Evolutionary conservation across 352 stramenopile genomes (phyloP).

Genomic region (Phytopythium ostracodes): DNA sequence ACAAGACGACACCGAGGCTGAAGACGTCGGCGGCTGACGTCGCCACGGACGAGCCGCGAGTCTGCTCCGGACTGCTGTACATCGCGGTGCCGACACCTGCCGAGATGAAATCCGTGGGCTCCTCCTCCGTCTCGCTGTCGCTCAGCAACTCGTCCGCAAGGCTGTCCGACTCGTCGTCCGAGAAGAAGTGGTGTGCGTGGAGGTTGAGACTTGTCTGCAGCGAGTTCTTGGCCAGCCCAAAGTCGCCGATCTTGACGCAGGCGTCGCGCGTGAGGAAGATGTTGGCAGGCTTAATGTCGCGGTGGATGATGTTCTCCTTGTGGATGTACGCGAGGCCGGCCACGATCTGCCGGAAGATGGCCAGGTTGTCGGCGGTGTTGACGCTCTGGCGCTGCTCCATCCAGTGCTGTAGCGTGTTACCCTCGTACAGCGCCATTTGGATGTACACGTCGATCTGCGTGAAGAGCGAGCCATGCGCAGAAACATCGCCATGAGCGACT

Average conservation of each 20-base stretch:
- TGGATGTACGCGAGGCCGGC: slow-evolving; percentile 77
- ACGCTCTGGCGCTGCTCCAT: slow-evolving; percentile 51
- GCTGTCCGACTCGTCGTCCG: slow-evolving; percentile 21
- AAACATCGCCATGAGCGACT: neutral
- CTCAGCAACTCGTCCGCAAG: slow-evolving; percentile 12
- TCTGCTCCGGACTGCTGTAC: slow-evolving; percentile 78
- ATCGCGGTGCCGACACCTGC: slow-evolving; percentile 62
- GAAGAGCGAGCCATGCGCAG: slow-evolving; percentile 23
- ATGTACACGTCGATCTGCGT: slow-evolving; percentile 88
- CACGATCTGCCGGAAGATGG: slow-evolving; percentile 71
- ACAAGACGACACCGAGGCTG: slow-evolving; percentile 70
- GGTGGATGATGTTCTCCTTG: slow-evolving; percentile 62
- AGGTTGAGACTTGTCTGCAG: slow-evolving; percentile 55
- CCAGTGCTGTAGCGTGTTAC: slow-evolving; percentile 84
- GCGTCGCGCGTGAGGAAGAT: slow-evolving; percentile 74
- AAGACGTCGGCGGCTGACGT: slow-evolving; percentile 63
- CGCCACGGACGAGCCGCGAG: slow-evolving; percentile 28
- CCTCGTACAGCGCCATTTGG: slow-evolving; percentile 93
- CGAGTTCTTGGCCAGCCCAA: slow-evolving; percentile 73
- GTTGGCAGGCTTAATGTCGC: slow-evolving; percentile 81
- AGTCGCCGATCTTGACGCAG: slow-evolving; percentile 82
- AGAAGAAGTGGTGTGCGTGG: slow-evolving; percentile 46
- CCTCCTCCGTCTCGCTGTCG: slow-evolving; percentile 20
- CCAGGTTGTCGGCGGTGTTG: slow-evolving; percentile 48
- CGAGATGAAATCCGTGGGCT: slow-evolving; percentile 46